These are phyloP conservation scores for Alternaria infectoria DNA, from an alignment of 2,329 filamentous ascomycete genomes.

Conservation along the genomic window DNA sequence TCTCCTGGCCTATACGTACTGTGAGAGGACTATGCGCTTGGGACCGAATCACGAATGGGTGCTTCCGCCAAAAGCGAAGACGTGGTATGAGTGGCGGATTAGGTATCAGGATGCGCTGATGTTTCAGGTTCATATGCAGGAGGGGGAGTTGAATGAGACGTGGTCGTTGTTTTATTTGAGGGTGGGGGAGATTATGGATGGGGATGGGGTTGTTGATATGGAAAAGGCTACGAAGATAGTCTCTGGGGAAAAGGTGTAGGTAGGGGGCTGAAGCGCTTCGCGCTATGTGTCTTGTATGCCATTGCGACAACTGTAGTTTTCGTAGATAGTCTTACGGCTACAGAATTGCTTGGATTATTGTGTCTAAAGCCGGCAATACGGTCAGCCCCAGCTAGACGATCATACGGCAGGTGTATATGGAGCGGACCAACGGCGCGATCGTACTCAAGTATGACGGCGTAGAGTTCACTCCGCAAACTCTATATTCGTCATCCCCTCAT, in stretches of 20 bases:
- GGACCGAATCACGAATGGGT: background rate
- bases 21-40: background rate
- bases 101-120: background rate
- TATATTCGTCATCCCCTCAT: background rate
- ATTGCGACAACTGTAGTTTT: background rate
- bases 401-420: background rate
- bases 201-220: background rate
- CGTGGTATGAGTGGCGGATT: background rate
- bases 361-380: too few relatives aligned
- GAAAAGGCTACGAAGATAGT: background rate
- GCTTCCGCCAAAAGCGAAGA: background rate
- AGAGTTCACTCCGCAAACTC: background rate
- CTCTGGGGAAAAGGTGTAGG: background rate
- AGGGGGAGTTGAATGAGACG: background rate
- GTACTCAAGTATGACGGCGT: background rate
- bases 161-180: background rate
- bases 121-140: background rate
- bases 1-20: background rate
- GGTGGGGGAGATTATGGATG: background rate
- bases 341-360: too few relatives aligned
- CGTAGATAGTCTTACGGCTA: background rate
- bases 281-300: background rate
- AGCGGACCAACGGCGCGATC: background rate
- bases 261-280: background rate
- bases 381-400: background rate